phyloP scores from a whole-genome alignment of 2,329 filamentous ascomycete species.

The Pseudogymnoascus sp. region DNA sequence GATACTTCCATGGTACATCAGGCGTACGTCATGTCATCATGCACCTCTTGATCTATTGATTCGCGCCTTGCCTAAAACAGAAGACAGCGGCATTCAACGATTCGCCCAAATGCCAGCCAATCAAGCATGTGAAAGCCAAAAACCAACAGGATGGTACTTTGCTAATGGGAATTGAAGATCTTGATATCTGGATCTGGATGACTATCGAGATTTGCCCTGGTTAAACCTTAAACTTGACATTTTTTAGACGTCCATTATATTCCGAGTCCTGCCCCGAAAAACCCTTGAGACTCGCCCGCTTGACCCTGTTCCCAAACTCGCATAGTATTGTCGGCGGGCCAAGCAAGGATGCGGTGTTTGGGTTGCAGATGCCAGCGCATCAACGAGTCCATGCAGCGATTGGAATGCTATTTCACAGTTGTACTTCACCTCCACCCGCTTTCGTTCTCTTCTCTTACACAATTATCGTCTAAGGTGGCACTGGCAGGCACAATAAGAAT shows the following conservation, averaged over 20 bases:
- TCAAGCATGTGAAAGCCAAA: background rate
- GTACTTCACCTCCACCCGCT: background rate
- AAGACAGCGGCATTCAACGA: background rate
- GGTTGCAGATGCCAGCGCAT: slow-evolving; percentile 2
- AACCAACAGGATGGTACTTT: background rate
- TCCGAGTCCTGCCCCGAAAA: background rate
- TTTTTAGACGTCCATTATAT: background rate
- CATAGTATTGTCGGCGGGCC: background rate
- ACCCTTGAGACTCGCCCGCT: background rate
- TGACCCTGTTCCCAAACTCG: background rate
- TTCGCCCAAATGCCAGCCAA: background rate
- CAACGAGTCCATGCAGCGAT: background rate
- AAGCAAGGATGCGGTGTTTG: background rate
- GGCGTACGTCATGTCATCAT: background rate
- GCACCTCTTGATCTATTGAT: background rate
- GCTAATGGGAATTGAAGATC: background rate
- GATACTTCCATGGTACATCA: background rate
- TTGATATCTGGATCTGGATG: background rate
- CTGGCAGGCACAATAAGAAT: background rate
- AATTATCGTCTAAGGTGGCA: background rate
- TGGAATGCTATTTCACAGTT: background rate
- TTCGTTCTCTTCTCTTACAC: background rate
- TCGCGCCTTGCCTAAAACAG: background rate
- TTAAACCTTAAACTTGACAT: background rate
- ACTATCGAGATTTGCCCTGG: background rate